phyloP scores from a whole-genome alignment of 768 basidiomycete species.

The Rhodotorula babjevae region DNA sequence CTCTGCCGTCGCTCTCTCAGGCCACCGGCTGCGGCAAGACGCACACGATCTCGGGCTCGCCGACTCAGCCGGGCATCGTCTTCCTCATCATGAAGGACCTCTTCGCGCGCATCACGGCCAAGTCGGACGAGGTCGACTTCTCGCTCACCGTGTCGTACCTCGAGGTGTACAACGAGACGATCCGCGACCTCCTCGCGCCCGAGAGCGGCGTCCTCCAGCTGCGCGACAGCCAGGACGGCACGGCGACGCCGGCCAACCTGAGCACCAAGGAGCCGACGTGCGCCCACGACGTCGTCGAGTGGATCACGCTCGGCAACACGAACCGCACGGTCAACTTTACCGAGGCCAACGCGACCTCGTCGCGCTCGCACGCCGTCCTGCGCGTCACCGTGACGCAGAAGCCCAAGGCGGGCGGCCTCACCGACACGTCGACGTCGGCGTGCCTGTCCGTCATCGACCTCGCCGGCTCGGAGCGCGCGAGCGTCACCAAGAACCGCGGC shows the following conservation, averaged over 20 bases:
- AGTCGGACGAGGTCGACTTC: constrained; percentile 74
- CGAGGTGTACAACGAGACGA: constrained; percentile 99
- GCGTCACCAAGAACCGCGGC: constrained; percentile 94
- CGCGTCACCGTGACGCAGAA: constrained; percentile 89
- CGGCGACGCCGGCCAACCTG: constrained; percentile 79
- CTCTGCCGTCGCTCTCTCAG: constrained; percentile 49
- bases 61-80: constrained; percentile 82
- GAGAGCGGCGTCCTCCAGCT: constrained; percentile 76
- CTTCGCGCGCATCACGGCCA: constrained; percentile 85
- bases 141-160: constrained; percentile 78
- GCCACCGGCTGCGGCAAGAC: constrained; percentile 99
- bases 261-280: constrained; percentile 72
- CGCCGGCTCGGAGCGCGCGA: constrained; percentile 93
- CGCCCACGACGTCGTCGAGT: constrained; percentile 89
- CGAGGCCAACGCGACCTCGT: constrained; percentile 92
- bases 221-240: constrained; percentile 76
- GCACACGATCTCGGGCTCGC: constrained; percentile 93
- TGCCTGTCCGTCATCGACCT: constrained; percentile 97
- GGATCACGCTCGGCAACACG: constrained; percentile 81
- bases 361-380: constrained; percentile 93
- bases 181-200: constrained; percentile 86
- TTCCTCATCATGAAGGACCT: constrained; percentile 96
- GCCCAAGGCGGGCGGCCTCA: constrained; percentile 62
- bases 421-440: constrained; percentile 75
- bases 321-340: constrained; percentile 89